Conservation (phyloP, 257 asterid genomes). For the Solanum pennellii region DNA sequence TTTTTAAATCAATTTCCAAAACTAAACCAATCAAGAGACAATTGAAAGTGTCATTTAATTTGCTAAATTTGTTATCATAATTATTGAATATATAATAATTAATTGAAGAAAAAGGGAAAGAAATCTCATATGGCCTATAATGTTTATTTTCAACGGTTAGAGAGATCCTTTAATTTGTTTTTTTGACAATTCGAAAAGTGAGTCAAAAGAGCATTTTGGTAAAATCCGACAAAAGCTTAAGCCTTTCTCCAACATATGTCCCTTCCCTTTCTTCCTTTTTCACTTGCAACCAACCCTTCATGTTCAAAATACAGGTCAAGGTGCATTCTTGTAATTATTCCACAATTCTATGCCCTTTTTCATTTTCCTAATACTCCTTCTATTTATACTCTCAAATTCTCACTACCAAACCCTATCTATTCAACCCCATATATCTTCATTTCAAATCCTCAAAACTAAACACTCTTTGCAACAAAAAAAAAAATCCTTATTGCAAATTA, state of each 20-base stretch:
- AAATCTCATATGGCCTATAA: slow-evolving; percentile 19
- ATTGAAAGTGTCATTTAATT: not conserved
- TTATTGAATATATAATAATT: slow-evolving; percentile 6
- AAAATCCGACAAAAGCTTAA: slow-evolving; percentile 57
- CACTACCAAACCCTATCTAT: not conserved
- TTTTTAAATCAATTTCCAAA: not conserved
- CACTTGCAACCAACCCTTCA: slow-evolving; percentile 29
- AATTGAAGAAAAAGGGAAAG: slow-evolving; percentile 14
- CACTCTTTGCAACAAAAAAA: not conserved
- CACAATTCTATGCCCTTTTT: not conserved
- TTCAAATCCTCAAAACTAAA: not conserved
- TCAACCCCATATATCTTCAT: not conserved
- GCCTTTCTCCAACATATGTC: slow-evolving; percentile 44
- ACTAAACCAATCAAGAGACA: not conserved
- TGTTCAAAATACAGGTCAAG: slow-evolving; percentile 26
- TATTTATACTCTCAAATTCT: slow-evolving; percentile 11
- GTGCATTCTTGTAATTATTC: slow-evolving; percentile 14
- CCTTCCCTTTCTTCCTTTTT: slow-evolving; percentile 24
- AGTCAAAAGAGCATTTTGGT: slow-evolving; percentile 82
- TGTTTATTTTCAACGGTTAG: slow-evolving; percentile 31
- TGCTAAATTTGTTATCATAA: not conserved
- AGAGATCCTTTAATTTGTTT: slow-evolving; percentile 10
- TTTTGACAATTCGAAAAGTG: slow-evolving; percentile 31
- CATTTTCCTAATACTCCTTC: not conserved
- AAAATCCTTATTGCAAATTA: not conserved